Conservation (phyloP, 2,329 filamentous ascomycete genomes). For the Fusarium miscanthi region DNA sequence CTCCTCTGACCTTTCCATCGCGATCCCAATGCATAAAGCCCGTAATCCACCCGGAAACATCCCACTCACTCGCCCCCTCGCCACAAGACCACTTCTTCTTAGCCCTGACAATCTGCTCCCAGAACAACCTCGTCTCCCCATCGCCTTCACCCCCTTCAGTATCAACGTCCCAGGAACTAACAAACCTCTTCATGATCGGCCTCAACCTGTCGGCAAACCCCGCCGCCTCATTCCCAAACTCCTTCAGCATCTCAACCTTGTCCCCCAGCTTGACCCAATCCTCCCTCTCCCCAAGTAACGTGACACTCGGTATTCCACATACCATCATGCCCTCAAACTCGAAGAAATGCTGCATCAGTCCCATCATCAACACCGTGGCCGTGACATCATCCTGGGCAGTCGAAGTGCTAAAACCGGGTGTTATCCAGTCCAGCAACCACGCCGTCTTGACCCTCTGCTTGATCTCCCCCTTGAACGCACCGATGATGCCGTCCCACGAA, state of each 20-base stretch:
- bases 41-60: constrained; percentile 61
- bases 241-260: constrained; percentile 56
- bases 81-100: constrained; percentile 47
- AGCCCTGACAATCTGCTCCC: constrained; percentile 55
- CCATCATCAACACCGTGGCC: constrained; percentile 59
- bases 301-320: constrained; percentile 58
- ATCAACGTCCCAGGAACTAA: constrained; percentile 56
- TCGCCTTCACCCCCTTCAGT: constrained; percentile 11
- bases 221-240: constrained; percentile 57
- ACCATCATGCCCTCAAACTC: constrained; percentile 50
- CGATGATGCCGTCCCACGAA: constrained; percentile 44
- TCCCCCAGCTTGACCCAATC: constrained; percentile 56
- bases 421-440: constrained; percentile 57
- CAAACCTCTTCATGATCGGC: constrained; percentile 59
- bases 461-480: constrained; percentile 54
- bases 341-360: constrained; percentile 56
- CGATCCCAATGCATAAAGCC: constrained; percentile 59
- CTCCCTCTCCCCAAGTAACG: constrained; percentile 51
- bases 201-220: constrained; percentile 53
- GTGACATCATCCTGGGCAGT: constrained; percentile 53
- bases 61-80: constrained; percentile 49
- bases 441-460: constrained; percentile 52
- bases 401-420: constrained; percentile 57
- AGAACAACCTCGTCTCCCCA: constrained; percentile 53
- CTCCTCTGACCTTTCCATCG: constrained; percentile 45